Percentiles rank a stretch among this genome's conserved stretches.
Conservation (phyloP, 805 yeast genomes). For the Kregervanrija fluxuum region DNA sequence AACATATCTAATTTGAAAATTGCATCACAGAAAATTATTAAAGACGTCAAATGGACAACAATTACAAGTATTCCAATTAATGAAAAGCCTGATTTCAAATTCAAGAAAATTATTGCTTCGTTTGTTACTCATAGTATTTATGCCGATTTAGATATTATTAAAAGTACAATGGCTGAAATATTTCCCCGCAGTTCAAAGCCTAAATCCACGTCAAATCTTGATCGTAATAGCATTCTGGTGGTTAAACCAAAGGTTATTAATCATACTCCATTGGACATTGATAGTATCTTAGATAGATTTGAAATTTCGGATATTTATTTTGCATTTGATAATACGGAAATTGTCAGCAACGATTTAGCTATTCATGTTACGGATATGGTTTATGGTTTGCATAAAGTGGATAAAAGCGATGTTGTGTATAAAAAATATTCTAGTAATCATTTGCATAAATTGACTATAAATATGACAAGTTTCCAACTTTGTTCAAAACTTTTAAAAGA, state of each 20-base stretch:
- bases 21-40: not conserved
- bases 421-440: constrained; percentile 1
- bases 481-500: not conserved
- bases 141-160: constrained; percentile 3
- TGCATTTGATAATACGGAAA: constrained; percentile 8
- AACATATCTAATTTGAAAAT: constrained; percentile 7
- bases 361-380: constrained; percentile 8
- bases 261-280: not conserved
- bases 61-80: constrained; percentile 1
- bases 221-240: no score
- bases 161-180: not conserved
- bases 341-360: not conserved
- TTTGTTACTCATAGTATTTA: constrained; percentile 6
- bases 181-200: not conserved
- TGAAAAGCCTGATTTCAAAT: not conserved
- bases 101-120: constrained; percentile 1
- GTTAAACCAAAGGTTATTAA: no score
- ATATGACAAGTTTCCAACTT: constrained; percentile 8
- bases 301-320: constrained; percentile 6
- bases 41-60: constrained; percentile 9
- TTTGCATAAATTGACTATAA: constrained; percentile 9
- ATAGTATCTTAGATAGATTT: constrained; percentile 3
- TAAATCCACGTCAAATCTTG: not conserved
- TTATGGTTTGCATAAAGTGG: constrained; percentile 5
- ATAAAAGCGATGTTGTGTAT: constrained; percentile 3